These are phyloP conservation scores for Cucumis melo DNA, from an alignment of 306 rosid species.

Conservation along the genomic window DNA sequence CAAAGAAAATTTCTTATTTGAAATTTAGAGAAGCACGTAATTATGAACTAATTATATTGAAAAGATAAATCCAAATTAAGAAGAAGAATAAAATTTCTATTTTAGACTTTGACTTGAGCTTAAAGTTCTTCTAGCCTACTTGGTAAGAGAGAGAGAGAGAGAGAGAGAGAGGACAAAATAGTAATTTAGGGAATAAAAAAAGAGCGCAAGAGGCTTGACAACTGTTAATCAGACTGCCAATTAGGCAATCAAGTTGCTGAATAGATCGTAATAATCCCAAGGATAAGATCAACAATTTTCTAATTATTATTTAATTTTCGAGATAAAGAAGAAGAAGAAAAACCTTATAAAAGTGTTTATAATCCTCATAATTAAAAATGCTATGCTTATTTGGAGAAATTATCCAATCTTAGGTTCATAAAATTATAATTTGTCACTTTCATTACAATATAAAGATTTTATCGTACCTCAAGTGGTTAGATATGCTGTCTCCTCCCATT, in stretches of 20 bases:
- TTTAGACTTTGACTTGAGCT: background rate
- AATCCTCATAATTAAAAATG: background rate
- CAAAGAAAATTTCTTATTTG: too few relatives aligned
- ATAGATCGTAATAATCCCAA: background rate
- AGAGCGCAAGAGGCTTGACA: background rate
- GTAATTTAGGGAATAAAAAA: background rate
- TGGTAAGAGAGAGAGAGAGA: background rate
- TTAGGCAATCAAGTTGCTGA: slow-evolving; percentile 9
- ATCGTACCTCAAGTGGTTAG: background rate
- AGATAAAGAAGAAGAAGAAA: too few relatives aligned
- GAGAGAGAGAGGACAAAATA: background rate
- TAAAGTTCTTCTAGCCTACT: background rate
- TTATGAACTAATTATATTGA: background rate
- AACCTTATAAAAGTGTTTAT: background rate
- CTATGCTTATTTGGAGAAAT: background rate
- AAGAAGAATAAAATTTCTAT: too few relatives aligned
- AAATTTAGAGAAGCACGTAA: background rate
- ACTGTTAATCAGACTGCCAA: background rate
- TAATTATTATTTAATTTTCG: background rate
- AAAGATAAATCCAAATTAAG: background rate
- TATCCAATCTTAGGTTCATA: background rate
- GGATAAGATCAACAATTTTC: slow-evolving; percentile 5
- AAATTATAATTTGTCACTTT: background rate
- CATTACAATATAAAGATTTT: background rate
- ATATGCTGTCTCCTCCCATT: background rate